Evolutionary conservation across 148 eudicot genomes (phyloP).

Genomic region (Pouteria glomerata): DNA sequence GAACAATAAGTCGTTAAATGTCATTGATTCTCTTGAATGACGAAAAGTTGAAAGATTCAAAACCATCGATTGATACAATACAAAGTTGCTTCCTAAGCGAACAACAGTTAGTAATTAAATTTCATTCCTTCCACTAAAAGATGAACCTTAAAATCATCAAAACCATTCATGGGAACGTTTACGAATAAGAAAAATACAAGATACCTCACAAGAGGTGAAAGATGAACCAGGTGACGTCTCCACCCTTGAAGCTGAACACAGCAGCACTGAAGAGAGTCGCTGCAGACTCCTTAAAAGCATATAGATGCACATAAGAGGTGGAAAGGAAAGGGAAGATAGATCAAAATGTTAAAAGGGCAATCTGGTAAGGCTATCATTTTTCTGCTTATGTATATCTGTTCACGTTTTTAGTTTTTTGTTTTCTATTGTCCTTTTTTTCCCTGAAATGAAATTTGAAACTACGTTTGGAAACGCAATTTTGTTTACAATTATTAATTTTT

Average conservation of each 20-base stretch:
- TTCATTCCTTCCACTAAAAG: neutral
- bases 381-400: no score
- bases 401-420: no score
- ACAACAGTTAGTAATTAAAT: neutral
- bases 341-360: no score
- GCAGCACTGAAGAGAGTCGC: constrained; percentile 50
- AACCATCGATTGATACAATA: neutral
- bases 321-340: neutral
- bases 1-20: neutral
- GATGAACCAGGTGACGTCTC: constrained; percentile 33
- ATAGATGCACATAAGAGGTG: constrained; percentile 16
- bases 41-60: neutral
- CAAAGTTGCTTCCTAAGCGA: neutral
- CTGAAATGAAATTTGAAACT: no score
- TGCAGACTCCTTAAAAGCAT: constrained; percentile 66
- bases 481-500: no score
- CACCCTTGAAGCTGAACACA: constrained; percentile 27
- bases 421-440: no score
- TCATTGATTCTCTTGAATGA: neutral
- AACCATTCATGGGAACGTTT: neutral
- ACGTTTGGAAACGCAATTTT: no score
- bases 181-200: neutral
- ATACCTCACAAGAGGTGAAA: constrained; percentile 50
- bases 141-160: neutral
- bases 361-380: no score